Conservation (phyloP, 176 grass and related monocot species). For the Tuctoria greenei region DNA sequence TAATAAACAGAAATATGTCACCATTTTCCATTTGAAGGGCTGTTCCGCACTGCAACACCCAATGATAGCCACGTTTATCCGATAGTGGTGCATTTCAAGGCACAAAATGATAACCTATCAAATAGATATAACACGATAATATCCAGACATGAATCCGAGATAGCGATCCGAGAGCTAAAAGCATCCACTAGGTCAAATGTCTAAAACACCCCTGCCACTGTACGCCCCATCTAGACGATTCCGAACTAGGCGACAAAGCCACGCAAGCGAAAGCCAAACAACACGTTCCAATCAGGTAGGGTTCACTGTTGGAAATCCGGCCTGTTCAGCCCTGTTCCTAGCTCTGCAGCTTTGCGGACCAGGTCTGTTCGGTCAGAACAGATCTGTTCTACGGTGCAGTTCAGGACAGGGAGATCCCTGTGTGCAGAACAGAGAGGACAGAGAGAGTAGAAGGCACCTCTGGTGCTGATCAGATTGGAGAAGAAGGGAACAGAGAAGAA, state of each 20-base stretch:
- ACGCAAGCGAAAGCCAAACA: slow-evolving; percentile 28
- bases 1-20: neutral
- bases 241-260: slow-evolving; percentile 38
- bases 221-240: slow-evolving; percentile 50
- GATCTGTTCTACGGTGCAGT: too few species aligned
- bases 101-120: slow-evolving; percentile 37
- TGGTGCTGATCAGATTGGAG: too few species aligned
- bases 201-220: slow-evolving; percentile 30
- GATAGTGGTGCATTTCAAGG: slow-evolving; percentile 25
- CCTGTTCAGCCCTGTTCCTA: too few species aligned
- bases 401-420: too few species aligned
- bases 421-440: too few species aligned
- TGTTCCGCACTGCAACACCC: slow-evolving; percentile 1
- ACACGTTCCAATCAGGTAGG: slow-evolving; percentile 19
- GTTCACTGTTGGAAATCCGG: neutral
- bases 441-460: too few species aligned
- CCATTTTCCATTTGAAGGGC: slow-evolving; percentile 13
- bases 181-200: slow-evolving; percentile 28
- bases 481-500: too few species aligned
- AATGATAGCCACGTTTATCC: slow-evolving; percentile 38
- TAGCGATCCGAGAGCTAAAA: slow-evolving; percentile 23
- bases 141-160: slow-evolving; percentile 41
- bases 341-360: too few species aligned
- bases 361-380: too few species aligned
- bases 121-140: slow-evolving; percentile 25